Conservation (phyloP, 164 flowering plant species). For the Vitis cinerea region DNA sequence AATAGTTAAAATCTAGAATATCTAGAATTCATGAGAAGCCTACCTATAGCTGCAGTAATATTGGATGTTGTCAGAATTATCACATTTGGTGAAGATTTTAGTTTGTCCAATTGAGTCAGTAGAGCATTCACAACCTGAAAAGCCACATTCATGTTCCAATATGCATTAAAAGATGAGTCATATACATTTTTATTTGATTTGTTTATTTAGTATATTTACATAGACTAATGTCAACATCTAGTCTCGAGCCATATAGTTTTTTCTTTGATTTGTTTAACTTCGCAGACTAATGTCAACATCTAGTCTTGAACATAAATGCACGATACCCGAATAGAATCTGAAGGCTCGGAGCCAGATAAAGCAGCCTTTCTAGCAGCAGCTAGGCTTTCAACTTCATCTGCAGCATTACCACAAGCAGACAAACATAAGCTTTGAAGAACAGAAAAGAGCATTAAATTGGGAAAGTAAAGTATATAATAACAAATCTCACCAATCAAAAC, state of each 20-base stretch:
- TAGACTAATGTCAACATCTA: no score
- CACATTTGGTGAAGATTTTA: slow-evolving; percentile 93
- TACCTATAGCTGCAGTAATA: slow-evolving; percentile 98
- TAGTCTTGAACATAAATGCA: no score
- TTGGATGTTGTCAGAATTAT: slow-evolving; percentile 93
- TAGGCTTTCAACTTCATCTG: slow-evolving; percentile 99
- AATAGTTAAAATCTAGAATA: not conserved
- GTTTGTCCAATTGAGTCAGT: slow-evolving; percentile 91
- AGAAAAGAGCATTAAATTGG: slow-evolving; percentile 2
- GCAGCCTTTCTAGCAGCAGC: slow-evolving; percentile 99
- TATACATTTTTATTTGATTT: not conserved
- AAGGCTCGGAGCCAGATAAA: slow-evolving; percentile 97
- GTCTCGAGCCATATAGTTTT: no score
- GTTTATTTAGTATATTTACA: no score
- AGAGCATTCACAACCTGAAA: slow-evolving; percentile 95
- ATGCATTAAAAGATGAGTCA: not conserved
- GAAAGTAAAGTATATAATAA: not conserved
- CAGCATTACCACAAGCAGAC: slow-evolving; percentile 14
- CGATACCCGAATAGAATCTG: slow-evolving; percentile 91
- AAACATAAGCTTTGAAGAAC: slow-evolving; percentile 1
- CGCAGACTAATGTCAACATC: no score
- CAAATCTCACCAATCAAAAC: slow-evolving; percentile 91
- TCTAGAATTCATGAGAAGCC: slow-evolving; percentile 9
- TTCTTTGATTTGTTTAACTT: no score
- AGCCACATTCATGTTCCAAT: slow-evolving; percentile 12